A percentile compares a stretch with the other conserved stretches of the same genome.
Evolutionary conservation across 2,329 filamentous ascomycete species (phyloP).

Genomic region (Penicillium fuscoglaucum): DNA sequence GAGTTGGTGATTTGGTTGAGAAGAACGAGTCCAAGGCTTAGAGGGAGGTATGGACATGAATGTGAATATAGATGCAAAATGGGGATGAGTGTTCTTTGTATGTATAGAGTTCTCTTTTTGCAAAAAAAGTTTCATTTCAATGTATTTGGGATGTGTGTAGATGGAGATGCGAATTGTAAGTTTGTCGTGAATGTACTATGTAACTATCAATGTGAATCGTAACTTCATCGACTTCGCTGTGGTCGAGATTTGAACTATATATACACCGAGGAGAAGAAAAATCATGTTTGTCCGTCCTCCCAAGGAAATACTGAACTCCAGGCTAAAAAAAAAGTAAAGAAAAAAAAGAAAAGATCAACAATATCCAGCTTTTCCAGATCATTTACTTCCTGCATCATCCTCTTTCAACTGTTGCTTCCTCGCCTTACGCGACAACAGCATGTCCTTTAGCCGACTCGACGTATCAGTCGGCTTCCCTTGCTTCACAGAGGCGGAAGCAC

Average conservation of each 20-base stretch:
- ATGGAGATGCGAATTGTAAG: neutral
- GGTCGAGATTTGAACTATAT: neutral
- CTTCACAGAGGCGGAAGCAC: constrained; percentile 7
- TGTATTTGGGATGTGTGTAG: neutral
- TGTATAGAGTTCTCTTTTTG: constrained; percentile 2
- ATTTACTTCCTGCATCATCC: constrained; percentile 8
- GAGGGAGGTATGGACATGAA: neutral
- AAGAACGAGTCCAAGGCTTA: constrained; percentile 41
- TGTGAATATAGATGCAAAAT: neutral
- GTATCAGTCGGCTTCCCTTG: constrained; percentile 13
- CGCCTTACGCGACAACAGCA: constrained; percentile 18
- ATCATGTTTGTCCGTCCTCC: neutral
- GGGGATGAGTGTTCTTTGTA: neutral
- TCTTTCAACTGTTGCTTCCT: constrained; percentile 18
- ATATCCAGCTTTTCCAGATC: neutral
- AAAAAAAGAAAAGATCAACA: neutral
- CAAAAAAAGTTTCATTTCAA: neutral
- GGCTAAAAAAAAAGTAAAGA: neutral
- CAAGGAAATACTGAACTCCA: neutral
- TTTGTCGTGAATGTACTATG: neutral
- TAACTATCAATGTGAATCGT: neutral
- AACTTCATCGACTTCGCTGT: neutral
- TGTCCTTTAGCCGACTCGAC: constrained; percentile 19
- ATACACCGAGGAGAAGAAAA: neutral
- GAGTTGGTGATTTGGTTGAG: constrained; percentile 65